A percentile compares a stretch with the other conserved stretches of the same genome.
phyloP scores from a whole-genome alignment of 164 flowering plant genomes.

The Platanus orientalis region DNA sequence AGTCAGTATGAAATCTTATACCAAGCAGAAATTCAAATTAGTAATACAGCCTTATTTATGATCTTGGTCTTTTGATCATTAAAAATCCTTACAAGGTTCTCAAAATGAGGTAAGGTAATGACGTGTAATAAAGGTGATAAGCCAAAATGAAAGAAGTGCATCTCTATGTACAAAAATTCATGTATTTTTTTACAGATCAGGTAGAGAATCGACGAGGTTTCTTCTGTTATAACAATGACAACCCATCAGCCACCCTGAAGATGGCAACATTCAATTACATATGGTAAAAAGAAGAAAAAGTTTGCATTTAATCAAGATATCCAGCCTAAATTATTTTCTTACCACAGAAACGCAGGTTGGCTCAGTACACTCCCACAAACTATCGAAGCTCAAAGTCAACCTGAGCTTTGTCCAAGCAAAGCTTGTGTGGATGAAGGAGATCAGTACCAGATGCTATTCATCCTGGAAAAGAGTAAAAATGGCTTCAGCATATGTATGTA shows the following conservation, averaged over 20 bases:
- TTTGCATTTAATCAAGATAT: neutral
- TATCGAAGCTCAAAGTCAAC: neutral
- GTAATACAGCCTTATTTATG: neutral
- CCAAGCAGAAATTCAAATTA: neutral
- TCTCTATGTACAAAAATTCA: neutral
- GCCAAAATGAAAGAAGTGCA: neutral
- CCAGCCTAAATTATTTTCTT: neutral
- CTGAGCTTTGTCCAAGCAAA: neutral
- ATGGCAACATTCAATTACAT: neutral
- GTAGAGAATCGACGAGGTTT: neutral
- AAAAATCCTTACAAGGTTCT: neutral
- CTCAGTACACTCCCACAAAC: neutral
- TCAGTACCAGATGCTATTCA: constrained; percentile 2
- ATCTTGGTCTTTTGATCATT: neutral
- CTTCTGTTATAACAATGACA: neutral
- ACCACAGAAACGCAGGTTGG: neutral
- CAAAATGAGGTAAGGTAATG: neutral
- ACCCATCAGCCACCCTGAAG: neutral
- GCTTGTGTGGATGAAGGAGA: neutral
- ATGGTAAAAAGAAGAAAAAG: neutral
- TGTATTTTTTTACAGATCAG: neutral
- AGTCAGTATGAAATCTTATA: neutral
- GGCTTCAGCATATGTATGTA: neutral
- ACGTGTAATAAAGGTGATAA: neutral
- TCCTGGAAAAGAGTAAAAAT: constrained; percentile 3